Conservation (phyloP, 2,329 filamentous ascomycete species). For the Trichoderma cornu-damae region DNA sequence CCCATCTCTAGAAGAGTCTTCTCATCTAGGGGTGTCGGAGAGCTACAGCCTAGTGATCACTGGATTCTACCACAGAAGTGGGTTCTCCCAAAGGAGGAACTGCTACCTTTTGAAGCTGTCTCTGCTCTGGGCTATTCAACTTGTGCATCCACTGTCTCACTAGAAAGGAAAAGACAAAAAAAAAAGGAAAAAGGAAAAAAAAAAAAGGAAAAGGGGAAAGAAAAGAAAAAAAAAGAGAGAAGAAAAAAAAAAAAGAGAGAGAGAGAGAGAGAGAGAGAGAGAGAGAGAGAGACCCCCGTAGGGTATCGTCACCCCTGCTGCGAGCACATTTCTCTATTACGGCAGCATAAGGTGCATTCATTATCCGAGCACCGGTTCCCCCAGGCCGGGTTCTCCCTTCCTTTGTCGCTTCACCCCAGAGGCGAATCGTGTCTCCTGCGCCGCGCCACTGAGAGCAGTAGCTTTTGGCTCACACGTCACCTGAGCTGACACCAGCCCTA, state of each 20-base stretch:
- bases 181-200: no score
- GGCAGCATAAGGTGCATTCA: constrained; percentile 14
- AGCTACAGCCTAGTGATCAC: neutral
- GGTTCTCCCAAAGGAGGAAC: neutral
- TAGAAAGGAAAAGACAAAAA: neutral
- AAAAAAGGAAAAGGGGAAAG: no score
- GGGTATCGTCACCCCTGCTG: constrained; percentile 17
- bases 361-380: constrained; percentile 14
- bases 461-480: constrained; percentile 4
- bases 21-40: neutral
- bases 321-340: constrained; percentile 15
- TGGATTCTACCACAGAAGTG: neutral
- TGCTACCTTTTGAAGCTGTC: constrained; percentile 4
- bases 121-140: constrained; percentile 3
- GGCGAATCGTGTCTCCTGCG: constrained; percentile 14
- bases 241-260: no score
- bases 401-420: constrained; percentile 13
- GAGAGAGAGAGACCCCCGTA: constrained; percentile 14
- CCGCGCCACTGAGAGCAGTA: constrained; percentile 9
- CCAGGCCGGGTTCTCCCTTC: constrained; percentile 13
- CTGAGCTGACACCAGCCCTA: neutral
- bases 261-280: no score
- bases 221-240: no score
- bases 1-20: neutral
- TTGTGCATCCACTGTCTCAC: constrained; percentile 12